Evolutionary conservation across 2,329 filamentous ascomycete species (phyloP).

Genomic region (Venturiaceae sp.): DNA sequence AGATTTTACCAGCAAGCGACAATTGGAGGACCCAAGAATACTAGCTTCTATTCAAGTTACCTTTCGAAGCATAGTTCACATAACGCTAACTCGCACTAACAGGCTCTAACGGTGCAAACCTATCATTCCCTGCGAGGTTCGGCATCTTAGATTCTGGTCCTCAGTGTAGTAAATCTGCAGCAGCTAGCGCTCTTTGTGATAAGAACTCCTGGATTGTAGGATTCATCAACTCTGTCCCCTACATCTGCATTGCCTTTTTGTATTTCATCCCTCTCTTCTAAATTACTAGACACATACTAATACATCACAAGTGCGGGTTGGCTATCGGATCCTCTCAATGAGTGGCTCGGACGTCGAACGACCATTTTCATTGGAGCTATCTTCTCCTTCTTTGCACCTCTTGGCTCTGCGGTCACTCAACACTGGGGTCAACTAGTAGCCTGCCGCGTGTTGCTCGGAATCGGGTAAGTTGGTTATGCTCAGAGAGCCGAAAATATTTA

Average conservation of each 20-base stretch:
- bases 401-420: conserved; percentile 25
- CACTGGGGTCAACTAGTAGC: conserved; percentile 29
- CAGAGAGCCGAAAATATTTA: conserved; percentile 15
- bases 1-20: too few relatives aligned
- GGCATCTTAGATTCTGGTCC: conserved; percentile 30
- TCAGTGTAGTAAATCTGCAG: conserved; percentile 1
- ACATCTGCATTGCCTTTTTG: conserved; percentile 13
- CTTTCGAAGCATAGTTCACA: too few relatives aligned
- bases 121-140: conserved; percentile 49
- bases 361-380: conserved; percentile 19
- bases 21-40: too few relatives aligned
- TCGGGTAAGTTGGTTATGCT: conserved; percentile 17
- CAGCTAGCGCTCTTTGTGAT: conserved; percentile 6
- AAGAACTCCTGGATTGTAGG: conserved; percentile 21
- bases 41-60: too few relatives aligned
- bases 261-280: background rate
- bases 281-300: background rate
- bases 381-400: conserved; percentile 22
- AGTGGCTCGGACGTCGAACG: conserved; percentile 19
- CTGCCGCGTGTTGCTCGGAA: conserved; percentile 24
- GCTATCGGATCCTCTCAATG: conserved; percentile 19
- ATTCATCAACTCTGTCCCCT: conserved; percentile 15
- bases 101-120: conserved; percentile 43
- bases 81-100: too few relatives aligned
- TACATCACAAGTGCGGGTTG: conserved; percentile 13